Conservation (phyloP, 371 early-diverging fungal species). For the Mortierella sp. region DNA sequence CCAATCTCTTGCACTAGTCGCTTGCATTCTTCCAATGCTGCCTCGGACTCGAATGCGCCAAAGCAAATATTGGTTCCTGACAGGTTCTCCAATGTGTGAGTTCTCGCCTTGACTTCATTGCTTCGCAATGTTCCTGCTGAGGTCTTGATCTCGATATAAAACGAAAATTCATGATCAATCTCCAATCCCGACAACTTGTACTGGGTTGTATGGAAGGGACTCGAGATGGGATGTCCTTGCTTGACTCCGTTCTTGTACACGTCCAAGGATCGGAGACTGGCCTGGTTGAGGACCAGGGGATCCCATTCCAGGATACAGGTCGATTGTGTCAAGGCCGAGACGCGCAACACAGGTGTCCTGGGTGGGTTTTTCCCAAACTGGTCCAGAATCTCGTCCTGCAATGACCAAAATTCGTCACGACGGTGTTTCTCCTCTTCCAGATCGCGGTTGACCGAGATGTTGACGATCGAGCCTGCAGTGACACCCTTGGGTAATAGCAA, state of each 20-base stretch:
- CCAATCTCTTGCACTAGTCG: slow-evolving; percentile 85
- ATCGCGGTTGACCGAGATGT: slow-evolving; percentile 91
- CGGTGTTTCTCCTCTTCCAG: slow-evolving; percentile 82
- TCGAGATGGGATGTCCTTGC: slow-evolving; percentile 46
- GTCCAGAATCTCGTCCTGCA: slow-evolving; percentile 86
- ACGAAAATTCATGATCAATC: slow-evolving; percentile 88
- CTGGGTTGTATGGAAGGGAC: slow-evolving; percentile 65
- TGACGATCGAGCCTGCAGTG: slow-evolving; percentile 93
- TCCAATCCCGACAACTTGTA: slow-evolving; percentile 90
- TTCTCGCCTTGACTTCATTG: slow-evolving; percentile 79
- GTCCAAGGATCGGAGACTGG: slow-evolving; percentile 84
- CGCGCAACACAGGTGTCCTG: slow-evolving; percentile 77
- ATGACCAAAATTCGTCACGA: slow-evolving; percentile 81
- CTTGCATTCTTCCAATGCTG: slow-evolving; percentile 76
- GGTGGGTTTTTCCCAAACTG: slow-evolving; percentile 85
- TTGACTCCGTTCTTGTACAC: slow-evolving; percentile 81
- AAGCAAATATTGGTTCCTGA: slow-evolving; percentile 95
- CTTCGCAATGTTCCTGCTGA: slow-evolving; percentile 87
- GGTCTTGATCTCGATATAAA: slow-evolving; percentile 87
- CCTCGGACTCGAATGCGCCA: slow-evolving; percentile 78
- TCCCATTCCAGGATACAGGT: slow-evolving; percentile 92
- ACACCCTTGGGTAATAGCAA: slow-evolving; percentile 95
- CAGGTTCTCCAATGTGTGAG: slow-evolving; percentile 92
- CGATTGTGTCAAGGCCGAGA: slow-evolving; percentile 89
- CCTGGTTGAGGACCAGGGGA: slow-evolving; percentile 80